Percentiles rank a stretch among this genome's conserved stretches.
phyloP scores from a whole-genome alignment of 1,284 basidiomycete species.

The Rhodotorula sp. region DNA sequence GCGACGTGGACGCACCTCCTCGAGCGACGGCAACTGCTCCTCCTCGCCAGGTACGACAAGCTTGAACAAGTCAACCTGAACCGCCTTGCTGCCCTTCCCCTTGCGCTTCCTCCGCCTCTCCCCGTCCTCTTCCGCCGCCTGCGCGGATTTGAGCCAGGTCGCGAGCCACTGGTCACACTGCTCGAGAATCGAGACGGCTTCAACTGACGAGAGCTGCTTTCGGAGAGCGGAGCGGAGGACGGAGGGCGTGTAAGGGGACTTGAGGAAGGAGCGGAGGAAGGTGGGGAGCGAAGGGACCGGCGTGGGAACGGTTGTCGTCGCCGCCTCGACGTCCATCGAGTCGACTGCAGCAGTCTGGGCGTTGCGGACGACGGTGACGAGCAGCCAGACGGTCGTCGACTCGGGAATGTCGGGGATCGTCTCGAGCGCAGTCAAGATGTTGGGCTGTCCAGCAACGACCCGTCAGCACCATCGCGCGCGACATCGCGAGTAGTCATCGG shows the following conservation, averaged over 20 bases:
- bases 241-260: slow-evolving; percentile 21
- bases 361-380: slow-evolving; percentile 23
- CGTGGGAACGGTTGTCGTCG: slow-evolving; percentile 6
- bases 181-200: slow-evolving; percentile 31
- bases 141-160: slow-evolving; percentile 19
- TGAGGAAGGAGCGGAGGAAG: slow-evolving; percentile 35
- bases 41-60: neutral
- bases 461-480: neutral
- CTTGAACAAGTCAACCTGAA: slow-evolving; percentile 13
- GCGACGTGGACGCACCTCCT: slow-evolving; percentile 9
- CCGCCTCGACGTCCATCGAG: slow-evolving; percentile 21
- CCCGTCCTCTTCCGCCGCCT: neutral
- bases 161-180: slow-evolving; percentile 34
- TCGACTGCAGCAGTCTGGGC: neutral
- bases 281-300: slow-evolving; percentile 16
- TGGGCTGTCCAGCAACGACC: neutral
- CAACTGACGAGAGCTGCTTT: slow-evolving; percentile 27
- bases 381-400: slow-evolving; percentile 26
- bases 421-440: slow-evolving; percentile 29
- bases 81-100: slow-evolving; percentile 19
- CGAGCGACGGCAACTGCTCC: slow-evolving; percentile 11
- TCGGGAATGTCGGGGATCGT: slow-evolving; percentile 38
- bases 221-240: slow-evolving; percentile 24
- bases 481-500: too few relatives aligned
- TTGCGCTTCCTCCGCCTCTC: slow-evolving; percentile 5